Conservation (phyloP, 441 rosid genomes). For the Gossypium aridum region DNA sequence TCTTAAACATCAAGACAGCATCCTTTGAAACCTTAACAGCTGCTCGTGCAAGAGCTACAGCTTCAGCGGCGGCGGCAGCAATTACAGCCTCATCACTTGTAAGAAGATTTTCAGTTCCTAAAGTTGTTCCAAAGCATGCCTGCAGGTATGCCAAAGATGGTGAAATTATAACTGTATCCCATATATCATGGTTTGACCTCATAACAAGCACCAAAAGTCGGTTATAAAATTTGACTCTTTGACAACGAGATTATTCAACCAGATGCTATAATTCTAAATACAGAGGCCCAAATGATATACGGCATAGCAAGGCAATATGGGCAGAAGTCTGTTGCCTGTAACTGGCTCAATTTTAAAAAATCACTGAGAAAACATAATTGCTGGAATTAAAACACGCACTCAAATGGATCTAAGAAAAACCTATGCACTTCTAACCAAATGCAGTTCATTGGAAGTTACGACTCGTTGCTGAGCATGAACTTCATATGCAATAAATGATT, state of each 20-base stretch:
- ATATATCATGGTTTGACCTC: not conserved
- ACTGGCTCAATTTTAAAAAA: not conserved
- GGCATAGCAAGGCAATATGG: not conserved
- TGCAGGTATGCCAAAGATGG: conserved; percentile 24
- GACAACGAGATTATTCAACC: not conserved
- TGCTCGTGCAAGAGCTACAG: conserved; percentile 86
- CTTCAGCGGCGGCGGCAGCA: conserved; percentile 89
- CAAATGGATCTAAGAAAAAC: not conserved
- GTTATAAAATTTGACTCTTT: conserved; percentile 8
- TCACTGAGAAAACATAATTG: not conserved
- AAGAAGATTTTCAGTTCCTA: conserved; percentile 60
- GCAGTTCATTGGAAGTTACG: conserved; percentile 3
- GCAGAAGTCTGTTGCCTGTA: not conserved
- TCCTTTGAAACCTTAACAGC: conserved; percentile 84
- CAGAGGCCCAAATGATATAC: not conserved
- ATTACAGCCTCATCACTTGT: conserved; percentile 75
- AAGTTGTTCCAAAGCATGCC: conserved; percentile 50
- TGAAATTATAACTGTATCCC: conserved; percentile 1
- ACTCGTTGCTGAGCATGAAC: not conserved
- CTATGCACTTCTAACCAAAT: not conserved
- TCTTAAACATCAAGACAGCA: conserved; percentile 46
- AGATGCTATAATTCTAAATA: not conserved
- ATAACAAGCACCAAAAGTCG: not conserved
- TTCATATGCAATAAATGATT: not conserved
- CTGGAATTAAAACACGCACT: not conserved